These are phyloP conservation scores for Leccinum sublutescens DNA, from an alignment of 768 basidiomycete species.

Conservation along the genomic window DNA sequence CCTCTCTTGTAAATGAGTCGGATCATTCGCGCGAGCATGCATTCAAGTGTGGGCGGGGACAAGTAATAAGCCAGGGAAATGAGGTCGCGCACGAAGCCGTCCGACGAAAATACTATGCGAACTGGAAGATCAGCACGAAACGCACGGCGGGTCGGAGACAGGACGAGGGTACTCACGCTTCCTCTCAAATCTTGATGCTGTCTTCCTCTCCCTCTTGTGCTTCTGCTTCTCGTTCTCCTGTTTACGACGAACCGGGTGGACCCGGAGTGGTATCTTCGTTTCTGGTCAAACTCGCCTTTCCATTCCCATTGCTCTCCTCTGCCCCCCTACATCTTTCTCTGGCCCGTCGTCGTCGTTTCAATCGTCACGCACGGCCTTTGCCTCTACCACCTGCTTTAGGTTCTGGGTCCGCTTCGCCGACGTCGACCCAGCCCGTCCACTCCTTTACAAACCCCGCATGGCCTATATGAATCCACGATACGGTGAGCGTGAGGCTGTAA, in stretches of 20 bases:
- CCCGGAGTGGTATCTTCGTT: background rate
- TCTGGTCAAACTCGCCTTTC: background rate
- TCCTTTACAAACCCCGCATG: background rate
- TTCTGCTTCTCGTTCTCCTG: background rate
- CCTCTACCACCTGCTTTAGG: background rate
- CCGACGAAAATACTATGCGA: background rate
- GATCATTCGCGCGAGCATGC: background rate
- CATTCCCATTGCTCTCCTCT: background rate
- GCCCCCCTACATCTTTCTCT: background rate
- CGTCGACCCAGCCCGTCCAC: slow-evolving; percentile 1
- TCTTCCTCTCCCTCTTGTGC: slow-evolving; percentile 8
- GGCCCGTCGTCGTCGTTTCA: slow-evolving; percentile 49
- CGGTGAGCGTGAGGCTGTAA: slow-evolving; percentile 1
- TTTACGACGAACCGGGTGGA: background rate
- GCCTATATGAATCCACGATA: background rate
- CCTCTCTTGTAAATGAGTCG: slow-evolving; percentile 49
- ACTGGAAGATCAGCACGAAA: slow-evolving; percentile 10
- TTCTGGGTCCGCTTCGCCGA: background rate
- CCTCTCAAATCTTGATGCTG: slow-evolving; percentile 60
- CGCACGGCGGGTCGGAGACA: background rate
- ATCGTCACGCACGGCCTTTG: slow-evolving; percentile 39
- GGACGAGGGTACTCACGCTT: slow-evolving; percentile 51
- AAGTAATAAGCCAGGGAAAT: background rate
- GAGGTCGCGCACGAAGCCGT: background rate
- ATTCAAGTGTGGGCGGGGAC: background rate